These are phyloP conservation scores for Kregervanrija fluxuum DNA, from an alignment of 805 yeast species.

Conservation along the genomic window DNA sequence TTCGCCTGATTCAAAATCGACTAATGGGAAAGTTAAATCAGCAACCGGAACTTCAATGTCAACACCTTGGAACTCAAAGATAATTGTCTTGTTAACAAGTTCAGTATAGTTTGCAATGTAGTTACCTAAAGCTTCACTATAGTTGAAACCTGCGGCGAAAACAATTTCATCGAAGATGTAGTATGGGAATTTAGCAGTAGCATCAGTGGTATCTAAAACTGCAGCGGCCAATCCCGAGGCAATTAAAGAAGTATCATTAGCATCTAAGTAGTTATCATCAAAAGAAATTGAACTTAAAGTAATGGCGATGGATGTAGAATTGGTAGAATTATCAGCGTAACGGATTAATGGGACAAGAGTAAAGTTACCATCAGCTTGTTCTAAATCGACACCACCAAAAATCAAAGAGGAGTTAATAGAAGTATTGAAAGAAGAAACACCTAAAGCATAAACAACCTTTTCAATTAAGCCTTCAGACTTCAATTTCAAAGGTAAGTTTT, in stretches of 20 bases:
- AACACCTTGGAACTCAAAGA: constrained; percentile 48
- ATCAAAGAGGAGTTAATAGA: constrained; percentile 31
- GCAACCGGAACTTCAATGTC: constrained; percentile 40
- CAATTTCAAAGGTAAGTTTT: constrained; percentile 56
- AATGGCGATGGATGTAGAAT: constrained; percentile 39
- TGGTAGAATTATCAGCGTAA: constrained; percentile 21
- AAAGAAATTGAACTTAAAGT: constrained; percentile 34
- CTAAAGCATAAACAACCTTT: constrained; percentile 47
- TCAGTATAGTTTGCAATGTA: constrained; percentile 37
- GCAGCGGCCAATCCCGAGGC: constrained; percentile 25
- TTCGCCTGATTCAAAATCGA: constrained; percentile 2
- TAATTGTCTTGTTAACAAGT: constrained; percentile 19
- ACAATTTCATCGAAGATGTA: constrained; percentile 19
- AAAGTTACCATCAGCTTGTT: constrained; percentile 41
- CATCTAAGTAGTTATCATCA: constrained; percentile 10
- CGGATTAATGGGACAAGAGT: constrained; percentile 13
- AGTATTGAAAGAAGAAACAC: constrained; percentile 33
- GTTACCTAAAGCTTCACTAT: constrained; percentile 31
- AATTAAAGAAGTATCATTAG: constrained; percentile 9
- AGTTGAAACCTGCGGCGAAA: constrained; percentile 33
- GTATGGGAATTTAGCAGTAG: constrained; percentile 38
- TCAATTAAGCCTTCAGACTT: constrained; percentile 46
- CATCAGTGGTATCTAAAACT: constrained; percentile 47
- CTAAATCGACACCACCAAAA: constrained; percentile 62
- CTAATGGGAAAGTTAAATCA: constrained; percentile 8